Evolutionary conservation across 306 rosid genomes (phyloP).

Genomic region (Nissolia schottii): DNA sequence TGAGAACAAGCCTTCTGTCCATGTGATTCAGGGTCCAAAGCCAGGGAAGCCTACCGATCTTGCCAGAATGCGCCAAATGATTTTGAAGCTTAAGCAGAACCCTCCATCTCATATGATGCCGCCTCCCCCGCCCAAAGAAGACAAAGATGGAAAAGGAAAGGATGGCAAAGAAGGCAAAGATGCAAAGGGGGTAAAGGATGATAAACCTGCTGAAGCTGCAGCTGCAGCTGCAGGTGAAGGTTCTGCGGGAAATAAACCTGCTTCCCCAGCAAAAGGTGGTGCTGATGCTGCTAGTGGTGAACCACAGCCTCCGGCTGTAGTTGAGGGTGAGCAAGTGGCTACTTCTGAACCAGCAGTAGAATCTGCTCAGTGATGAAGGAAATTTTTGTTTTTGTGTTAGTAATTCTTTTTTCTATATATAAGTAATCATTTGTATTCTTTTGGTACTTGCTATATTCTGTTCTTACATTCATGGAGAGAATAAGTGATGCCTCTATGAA

Average conservation of each 20-base stretch:
- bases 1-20: conserved; percentile 59
- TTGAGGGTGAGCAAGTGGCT: conserved; percentile 33
- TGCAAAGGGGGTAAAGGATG: conserved; percentile 27
- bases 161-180: conserved; percentile 32
- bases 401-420: conserved; percentile 3
- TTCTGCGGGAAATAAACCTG: conserved; percentile 24
- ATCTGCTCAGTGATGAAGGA: conserved; percentile 42
- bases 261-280: conserved; percentile 40
- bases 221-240: conserved; percentile 13
- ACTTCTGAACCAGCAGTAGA: conserved; percentile 24
- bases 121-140: conserved; percentile 72
- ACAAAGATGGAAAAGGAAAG: conserved; percentile 43
- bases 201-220: conserved; percentile 34
- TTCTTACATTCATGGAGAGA: conserved; percentile 43
- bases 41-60: conserved; percentile 96
- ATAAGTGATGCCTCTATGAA: conserved; percentile 44
- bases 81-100: conserved; percentile 70
- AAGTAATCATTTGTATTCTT: conserved; percentile 8
- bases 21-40: conserved; percentile 84
- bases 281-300: conserved; percentile 33
- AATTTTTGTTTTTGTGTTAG: conserved; percentile 7
- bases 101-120: conserved; percentile 93
- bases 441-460: conserved; percentile 3
- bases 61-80: conserved; percentile 80
- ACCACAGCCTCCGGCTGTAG: conserved; percentile 33